Conservation (phyloP, 176 grass and related monocot species). For the Themeda triandra region DNA sequence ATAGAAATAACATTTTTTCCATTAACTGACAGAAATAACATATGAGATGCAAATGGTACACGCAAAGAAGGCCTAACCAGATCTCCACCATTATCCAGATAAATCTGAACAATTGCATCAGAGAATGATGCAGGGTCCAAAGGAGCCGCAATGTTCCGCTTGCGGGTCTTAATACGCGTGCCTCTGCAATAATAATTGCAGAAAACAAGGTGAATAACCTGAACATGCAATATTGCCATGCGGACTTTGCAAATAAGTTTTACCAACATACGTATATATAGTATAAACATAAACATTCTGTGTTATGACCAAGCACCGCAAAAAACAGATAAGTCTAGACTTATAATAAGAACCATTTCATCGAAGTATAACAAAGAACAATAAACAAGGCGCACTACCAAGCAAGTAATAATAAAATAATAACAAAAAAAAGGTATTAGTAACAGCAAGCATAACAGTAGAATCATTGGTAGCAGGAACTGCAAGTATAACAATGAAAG, state of each 20-base stretch:
- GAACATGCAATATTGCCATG: not conserved
- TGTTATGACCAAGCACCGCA: not conserved
- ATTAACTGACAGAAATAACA: not conserved
- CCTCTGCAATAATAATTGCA: conserved; percentile 53
- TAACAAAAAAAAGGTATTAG: not conserved
- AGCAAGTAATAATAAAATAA: not conserved
- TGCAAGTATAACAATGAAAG: not conserved
- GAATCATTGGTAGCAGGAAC: not conserved
- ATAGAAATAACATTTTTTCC: too few species aligned
- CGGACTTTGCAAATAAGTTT: not conserved
- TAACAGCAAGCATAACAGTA: not conserved
- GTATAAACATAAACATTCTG: not conserved
- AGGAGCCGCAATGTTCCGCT: conserved; percentile 88
- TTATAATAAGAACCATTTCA: not conserved
- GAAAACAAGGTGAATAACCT: conserved; percentile 18
- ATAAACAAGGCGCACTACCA: not conserved
- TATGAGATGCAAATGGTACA: not conserved
- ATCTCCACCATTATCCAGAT: conserved; percentile 98
- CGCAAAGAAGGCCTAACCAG: conserved; percentile 52
- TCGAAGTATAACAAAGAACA: not conserved
- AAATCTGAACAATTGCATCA: conserved; percentile 99
- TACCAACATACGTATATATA: not conserved
- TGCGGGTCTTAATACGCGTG: conserved; percentile 99
- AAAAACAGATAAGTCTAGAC: not conserved
- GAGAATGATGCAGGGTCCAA: conserved; percentile 97